phyloP scores from a whole-genome alignment of 352 stramenopile genomes.

The Globisporangium sylvaticum region DNA sequence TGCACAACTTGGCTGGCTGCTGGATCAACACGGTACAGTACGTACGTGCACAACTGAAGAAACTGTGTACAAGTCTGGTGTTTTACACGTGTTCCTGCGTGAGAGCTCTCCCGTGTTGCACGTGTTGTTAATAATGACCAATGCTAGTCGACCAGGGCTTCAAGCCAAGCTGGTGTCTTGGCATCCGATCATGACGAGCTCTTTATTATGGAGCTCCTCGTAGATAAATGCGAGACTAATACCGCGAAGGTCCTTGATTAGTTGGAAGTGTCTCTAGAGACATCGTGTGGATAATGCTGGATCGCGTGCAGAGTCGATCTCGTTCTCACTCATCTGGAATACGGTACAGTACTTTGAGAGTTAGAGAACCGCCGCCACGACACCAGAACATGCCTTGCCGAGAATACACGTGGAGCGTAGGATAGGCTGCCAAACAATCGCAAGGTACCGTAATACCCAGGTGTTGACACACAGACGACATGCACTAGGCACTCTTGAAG shows the following conservation, averaged over 20 bases:
- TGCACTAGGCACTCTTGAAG: conserved; percentile 3
- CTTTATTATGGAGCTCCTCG: background rate
- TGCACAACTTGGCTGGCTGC: background rate
- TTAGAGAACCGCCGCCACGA: background rate
- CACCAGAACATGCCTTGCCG: background rate
- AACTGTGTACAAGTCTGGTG: background rate
- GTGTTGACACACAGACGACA: background rate
- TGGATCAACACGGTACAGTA: no score
- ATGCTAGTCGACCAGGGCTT: background rate
- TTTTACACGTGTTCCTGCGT: background rate
- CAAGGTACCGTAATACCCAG: background rate
- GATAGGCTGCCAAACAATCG: background rate
- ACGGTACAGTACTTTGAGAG: background rate
- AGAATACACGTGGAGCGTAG: background rate
- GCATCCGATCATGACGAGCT: no score
- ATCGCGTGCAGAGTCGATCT: background rate
- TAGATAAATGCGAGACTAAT: background rate
- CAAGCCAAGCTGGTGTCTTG: background rate
- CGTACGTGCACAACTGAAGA: background rate
- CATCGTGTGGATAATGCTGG: background rate
- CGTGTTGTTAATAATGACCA: background rate
- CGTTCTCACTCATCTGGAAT: background rate
- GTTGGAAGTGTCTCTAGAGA: background rate
- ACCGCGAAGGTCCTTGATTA: background rate
- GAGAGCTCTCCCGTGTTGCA: background rate